Evolutionary conservation across 2,329 filamentous ascomycete species (phyloP), one percentile per base, ranked within the genome.

Genomic region (Calonectria leucothoes): DNA sequence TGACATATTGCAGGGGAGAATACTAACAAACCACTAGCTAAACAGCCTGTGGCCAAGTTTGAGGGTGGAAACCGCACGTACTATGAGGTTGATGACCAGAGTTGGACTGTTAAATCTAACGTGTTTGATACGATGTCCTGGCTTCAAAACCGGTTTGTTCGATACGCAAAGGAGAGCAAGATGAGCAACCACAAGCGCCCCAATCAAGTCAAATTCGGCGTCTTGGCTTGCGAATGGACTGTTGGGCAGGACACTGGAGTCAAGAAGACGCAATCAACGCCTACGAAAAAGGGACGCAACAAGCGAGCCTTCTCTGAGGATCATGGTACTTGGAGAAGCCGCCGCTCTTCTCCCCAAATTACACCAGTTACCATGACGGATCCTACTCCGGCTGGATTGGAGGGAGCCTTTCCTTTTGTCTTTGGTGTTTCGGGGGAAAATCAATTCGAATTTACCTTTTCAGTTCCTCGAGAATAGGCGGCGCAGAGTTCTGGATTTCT

Each of bases 171-270:
- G 65, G 61, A 75, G 45, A 84, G 83, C 74, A 80, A 76, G 20
- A 75, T 83, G 35, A 82, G 77, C 71, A 80, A 81, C 4, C 82
- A 85, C 48, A 70, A 73, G 12, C 71, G 75, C 23, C 86, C 87
- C 1, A 80, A 82, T 25, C 76, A 76, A 8, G 87, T 88, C 61
- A 77, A 82, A 17, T 88, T 88, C 72, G 82, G 84, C 31, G 78
- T 88, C 6, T 63, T 88, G 45, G 84, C 82, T 1, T 87, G 85
- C 73, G 84, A 87, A 74, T 87, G 85, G 85, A 72, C 77, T 7
- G 80, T 83, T 17, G 79, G 67, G 20, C 55, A 61, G 76, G 78
- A 12, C 74, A 74, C 25, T 33, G 68, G 42, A 73, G 74, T 45
- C 20, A 77, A 70, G 23, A 74, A 70, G 37, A 51, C 66, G 37